Conservation (phyloP, 148 eudicot genomes). For the Rhododendron griersonianum region DNA sequence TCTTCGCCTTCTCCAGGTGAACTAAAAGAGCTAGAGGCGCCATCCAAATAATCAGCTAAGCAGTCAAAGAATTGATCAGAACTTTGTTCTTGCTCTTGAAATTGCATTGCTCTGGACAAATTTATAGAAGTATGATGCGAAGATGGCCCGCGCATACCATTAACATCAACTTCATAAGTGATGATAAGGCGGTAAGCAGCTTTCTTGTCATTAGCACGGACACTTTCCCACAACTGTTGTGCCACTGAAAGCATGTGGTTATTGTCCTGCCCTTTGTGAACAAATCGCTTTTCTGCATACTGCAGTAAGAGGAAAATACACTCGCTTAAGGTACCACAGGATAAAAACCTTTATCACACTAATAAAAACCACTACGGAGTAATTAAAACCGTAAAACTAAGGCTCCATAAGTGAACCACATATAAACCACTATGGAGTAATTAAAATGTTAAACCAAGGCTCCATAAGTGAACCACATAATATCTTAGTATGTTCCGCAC, state of each 20-base stretch:
- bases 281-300: constrained; percentile 83
- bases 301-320: constrained; percentile 24
- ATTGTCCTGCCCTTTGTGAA: constrained; percentile 54
- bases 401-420: neutral
- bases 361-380: neutral
- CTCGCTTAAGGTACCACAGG: constrained; percentile 8
- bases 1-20: constrained; percentile 36
- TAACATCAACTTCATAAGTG: constrained; percentile 65
- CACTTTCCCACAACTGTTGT: constrained; percentile 83
- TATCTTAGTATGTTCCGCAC: neutral
- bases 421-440: neutral
- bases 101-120: constrained; percentile 34
- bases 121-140: constrained; percentile 28
- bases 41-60: constrained; percentile 31
- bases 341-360: neutral
- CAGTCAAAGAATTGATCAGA: constrained; percentile 26
- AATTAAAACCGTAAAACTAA: neutral
- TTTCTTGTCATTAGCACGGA: constrained; percentile 71
- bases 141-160: constrained; percentile 46
- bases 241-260: constrained; percentile 57
- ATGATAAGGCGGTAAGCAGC: constrained; percentile 80
- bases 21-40: constrained; percentile 33
- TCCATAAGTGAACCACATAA: neutral
- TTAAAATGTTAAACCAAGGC: neutral
- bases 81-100: constrained; percentile 35